A percentile compares a stretch with the other conserved stretches of the same genome.
These are phyloP conservation scores for Candida sanyaensis DNA, from an alignment of 1,139 yeast species.

Conservation along the genomic window DNA sequence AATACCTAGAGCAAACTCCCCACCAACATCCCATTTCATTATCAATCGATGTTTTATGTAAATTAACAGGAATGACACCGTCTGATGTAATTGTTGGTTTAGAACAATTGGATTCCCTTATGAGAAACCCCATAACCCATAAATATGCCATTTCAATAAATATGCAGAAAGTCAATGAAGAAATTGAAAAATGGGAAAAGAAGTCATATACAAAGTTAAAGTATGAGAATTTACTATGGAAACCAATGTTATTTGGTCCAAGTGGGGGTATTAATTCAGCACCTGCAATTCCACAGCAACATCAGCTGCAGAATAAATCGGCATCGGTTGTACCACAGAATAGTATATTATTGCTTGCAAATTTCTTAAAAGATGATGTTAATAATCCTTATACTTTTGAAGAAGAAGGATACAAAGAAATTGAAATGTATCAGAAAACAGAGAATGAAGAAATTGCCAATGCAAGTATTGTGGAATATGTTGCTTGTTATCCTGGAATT, in stretches of 20 bases:
- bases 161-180: slow-evolving; percentile 39
- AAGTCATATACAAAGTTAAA: slow-evolving; percentile 58
- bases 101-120: slow-evolving; percentile 70
- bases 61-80: slow-evolving; percentile 79
- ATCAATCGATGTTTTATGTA: slow-evolving; percentile 62
- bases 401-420: slow-evolving; percentile 49
- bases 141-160: slow-evolving; percentile 60
- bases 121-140: slow-evolving; percentile 42
- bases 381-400: slow-evolving; percentile 60
- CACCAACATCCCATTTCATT: slow-evolving; percentile 19
- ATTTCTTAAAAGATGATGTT: slow-evolving; percentile 65
- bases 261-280: slow-evolving; percentile 76
- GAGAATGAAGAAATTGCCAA: slow-evolving; percentile 12
- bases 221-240: slow-evolving; percentile 66
- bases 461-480: slow-evolving; percentile 22
- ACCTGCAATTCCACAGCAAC: slow-evolving; percentile 30
- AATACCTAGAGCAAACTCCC: slow-evolving; percentile 12
- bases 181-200: slow-evolving; percentile 54
- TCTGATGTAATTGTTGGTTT: slow-evolving; percentile 87
- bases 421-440: slow-evolving; percentile 39
- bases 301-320: background rate
- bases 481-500: slow-evolving; percentile 35
- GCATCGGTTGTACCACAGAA: slow-evolving; percentile 28
- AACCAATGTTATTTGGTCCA: slow-evolving; percentile 80
- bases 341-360: slow-evolving; percentile 54